Evolutionary conservation across 2,329 filamentous ascomycete species (phyloP).

Genomic region (Hymenoscyphus infarciens): DNA sequence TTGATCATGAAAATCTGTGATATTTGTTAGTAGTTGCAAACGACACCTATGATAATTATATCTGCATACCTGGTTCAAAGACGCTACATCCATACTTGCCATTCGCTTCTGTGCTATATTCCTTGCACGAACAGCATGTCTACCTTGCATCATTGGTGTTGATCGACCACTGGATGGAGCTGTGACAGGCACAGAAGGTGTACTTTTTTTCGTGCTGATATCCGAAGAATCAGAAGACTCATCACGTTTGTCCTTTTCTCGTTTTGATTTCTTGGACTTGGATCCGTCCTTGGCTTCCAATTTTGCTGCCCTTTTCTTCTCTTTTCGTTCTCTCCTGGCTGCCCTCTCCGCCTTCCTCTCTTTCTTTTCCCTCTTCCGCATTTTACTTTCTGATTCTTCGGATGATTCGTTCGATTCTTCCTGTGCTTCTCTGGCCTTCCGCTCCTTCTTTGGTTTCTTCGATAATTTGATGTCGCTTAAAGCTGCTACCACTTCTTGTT

Average conservation of each 20-base stretch:
- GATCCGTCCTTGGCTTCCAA: constrained; percentile 40
- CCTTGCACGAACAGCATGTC: constrained; percentile 72
- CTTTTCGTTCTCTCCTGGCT: constrained; percentile 42
- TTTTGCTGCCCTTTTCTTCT: constrained; percentile 37
- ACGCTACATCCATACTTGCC: constrained; percentile 75
- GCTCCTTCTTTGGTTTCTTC: constrained; percentile 35
- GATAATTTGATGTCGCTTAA: constrained; percentile 33
- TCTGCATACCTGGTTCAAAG: constrained; percentile 73
- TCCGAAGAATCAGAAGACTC: constrained; percentile 19
- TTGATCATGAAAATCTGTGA: constrained; percentile 68
- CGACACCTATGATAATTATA: constrained; percentile 4
- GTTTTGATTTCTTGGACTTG: constrained; percentile 34
- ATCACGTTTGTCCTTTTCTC: constrained; percentile 41
- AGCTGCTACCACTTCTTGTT: constrained; percentile 18
- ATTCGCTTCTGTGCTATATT: constrained; percentile 87
- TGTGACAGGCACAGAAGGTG: constrained; percentile 32
- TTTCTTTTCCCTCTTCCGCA: constrained; percentile 32
- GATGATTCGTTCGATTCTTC: constrained; percentile 23
- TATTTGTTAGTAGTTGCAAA: constrained; percentile 25
- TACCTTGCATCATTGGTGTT: constrained; percentile 47
- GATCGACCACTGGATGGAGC: constrained; percentile 43
- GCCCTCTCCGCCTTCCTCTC: constrained; percentile 41
- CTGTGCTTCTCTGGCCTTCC: constrained; percentile 17
- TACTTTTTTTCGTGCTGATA: constrained; percentile 24
- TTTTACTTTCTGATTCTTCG: constrained; percentile 35